phyloP scores from a whole-genome alignment of 805 yeast species.

The Lipomyces starkeyi region DNA sequence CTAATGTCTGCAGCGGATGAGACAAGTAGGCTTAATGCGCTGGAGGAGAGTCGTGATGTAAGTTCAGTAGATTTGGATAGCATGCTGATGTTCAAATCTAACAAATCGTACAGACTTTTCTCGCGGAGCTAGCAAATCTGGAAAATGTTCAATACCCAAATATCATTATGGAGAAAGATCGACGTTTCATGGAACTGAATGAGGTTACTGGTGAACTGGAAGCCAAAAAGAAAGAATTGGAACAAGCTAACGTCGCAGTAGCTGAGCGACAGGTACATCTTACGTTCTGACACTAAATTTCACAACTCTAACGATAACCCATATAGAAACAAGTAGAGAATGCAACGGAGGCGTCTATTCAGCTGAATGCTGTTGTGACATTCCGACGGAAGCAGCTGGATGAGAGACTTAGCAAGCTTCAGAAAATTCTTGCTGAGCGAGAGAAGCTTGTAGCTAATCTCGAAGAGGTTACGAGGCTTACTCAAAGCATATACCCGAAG shows the following conservation, averaged over 20 bases:
- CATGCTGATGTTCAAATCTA: background rate
- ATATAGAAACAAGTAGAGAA: background rate
- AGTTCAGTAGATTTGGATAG: background rate
- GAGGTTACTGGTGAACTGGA: constrained; percentile 13
- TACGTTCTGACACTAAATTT: background rate
- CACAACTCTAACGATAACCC: background rate
- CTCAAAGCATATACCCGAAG: background rate
- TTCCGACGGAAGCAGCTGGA: constrained; percentile 12
- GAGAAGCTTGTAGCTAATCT: background rate
- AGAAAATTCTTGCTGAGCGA: background rate
- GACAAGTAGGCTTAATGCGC: constrained; percentile 17
- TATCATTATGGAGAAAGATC: constrained; percentile 21
- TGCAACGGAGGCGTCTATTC: background rate
- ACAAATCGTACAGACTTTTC: background rate
- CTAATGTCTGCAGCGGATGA: constrained; percentile 17
- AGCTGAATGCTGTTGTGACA: background rate
- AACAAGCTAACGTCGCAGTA: background rate
- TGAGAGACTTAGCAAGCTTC: background rate
- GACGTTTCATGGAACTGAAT: constrained; percentile 7
- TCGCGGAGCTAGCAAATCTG: constrained; percentile 1
- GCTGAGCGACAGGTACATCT: background rate
- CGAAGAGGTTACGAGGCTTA: background rate
- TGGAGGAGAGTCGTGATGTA: constrained; percentile 14
- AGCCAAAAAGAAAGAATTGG: constrained; percentile 2
- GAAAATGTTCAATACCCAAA: constrained; percentile 16